These are phyloP conservation scores for Solanum medicagineum DNA, from an alignment of 257 asterid genomes.

Conservation along the genomic window DNA sequence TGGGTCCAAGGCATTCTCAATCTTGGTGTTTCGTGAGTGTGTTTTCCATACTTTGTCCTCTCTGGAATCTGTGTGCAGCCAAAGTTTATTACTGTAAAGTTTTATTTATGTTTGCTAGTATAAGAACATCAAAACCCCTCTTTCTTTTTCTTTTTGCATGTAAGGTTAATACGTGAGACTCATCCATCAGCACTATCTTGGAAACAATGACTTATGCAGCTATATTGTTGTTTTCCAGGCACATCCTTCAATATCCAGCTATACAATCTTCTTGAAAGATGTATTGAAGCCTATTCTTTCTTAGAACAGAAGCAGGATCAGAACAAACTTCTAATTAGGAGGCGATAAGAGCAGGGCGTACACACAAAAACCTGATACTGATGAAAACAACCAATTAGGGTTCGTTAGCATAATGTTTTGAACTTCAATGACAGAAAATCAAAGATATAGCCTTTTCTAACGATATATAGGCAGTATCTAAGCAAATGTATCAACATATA, in stretches of 20 bases:
- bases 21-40: constrained; percentile 88
- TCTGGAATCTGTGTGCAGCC: neutral
- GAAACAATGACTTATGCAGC: neutral
- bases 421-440: neutral
- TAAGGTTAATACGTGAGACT: neutral
- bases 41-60: neutral
- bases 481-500: neutral
- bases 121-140: neutral
- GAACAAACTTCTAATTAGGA: neutral
- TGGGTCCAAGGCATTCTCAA: constrained; percentile 89
- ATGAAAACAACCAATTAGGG: neutral
- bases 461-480: neutral
- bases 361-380: neutral
- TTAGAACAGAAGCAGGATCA: neutral
- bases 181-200: neutral
- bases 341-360: neutral
- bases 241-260: neutral
- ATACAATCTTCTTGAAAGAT: neutral
- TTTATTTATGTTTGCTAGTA: neutral
- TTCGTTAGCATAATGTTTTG: neutral
- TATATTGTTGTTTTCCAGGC: neutral
- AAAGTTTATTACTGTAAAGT: neutral
- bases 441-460: neutral
- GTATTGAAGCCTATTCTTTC: neutral
- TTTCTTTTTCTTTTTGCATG: neutral